Conservation (phyloP, 306 rosid genomes). For the Arachis stenosperma region DNA sequence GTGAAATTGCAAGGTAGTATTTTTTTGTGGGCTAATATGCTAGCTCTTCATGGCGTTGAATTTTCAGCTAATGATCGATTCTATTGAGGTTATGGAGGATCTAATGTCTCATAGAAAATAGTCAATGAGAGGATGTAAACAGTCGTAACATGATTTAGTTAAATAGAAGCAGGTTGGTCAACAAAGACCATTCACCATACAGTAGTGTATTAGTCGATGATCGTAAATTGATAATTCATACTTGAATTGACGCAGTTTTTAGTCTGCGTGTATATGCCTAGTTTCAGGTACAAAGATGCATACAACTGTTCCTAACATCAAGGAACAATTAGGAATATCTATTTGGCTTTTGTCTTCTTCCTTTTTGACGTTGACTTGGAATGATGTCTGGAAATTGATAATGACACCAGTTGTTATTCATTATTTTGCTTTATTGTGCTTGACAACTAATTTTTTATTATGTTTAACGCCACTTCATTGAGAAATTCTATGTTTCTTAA, state of each 20-base stretch:
- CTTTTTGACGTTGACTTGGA: too few species aligned
- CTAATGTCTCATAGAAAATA: conserved; percentile 53
- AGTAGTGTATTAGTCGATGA: not conserved
- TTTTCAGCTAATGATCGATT: conserved; percentile 50
- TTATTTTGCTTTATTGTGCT: too few species aligned
- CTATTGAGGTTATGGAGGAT: conserved; percentile 50
- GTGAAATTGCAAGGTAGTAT: conserved; percentile 11
- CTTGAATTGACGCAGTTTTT: not conserved
- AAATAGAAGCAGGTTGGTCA: conserved; percentile 16
- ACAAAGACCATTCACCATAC: conserved; percentile 1
- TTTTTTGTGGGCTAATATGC: conserved; percentile 5
- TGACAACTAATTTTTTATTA: too few species aligned
- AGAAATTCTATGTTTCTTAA: too few species aligned
- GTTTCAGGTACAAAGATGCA: not conserved
- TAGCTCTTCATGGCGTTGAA: not conserved
- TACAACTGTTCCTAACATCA: not conserved
- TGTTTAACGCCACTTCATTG: too few species aligned
- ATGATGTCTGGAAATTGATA: too few species aligned
- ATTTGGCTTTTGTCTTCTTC: too few species aligned
- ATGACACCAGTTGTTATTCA: too few species aligned
- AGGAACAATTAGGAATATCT: not conserved
- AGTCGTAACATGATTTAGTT: conserved; percentile 19
- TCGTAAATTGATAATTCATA: too few species aligned
- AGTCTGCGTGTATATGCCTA: conserved; percentile 17
- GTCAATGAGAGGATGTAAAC: conserved; percentile 14